These are phyloP conservation scores for Cryphonectria carpinicola DNA, from an alignment of 2,329 filamentous ascomycete species.

Conservation along the genomic window DNA sequence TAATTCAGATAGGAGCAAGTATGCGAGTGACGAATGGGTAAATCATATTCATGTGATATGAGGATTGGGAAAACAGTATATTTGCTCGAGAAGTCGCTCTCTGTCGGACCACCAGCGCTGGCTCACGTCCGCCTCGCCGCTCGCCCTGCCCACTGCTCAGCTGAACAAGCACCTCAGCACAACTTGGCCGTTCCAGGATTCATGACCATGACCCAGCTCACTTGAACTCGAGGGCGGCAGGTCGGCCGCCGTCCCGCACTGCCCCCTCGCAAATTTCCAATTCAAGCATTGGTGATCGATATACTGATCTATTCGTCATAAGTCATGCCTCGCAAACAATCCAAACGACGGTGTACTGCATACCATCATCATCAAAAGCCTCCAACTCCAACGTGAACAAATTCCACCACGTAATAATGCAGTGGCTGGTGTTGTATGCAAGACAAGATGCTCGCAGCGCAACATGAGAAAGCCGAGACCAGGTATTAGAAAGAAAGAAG, in stretches of 20 bases:
- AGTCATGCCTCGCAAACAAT: constrained; percentile 4
- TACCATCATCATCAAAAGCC: constrained; percentile 3
- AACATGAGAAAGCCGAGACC: not conserved
- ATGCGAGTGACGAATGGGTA: not conserved
- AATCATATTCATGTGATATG: not conserved
- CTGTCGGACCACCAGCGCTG: not conserved
- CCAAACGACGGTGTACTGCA: constrained; percentile 5
- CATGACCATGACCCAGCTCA: not conserved
- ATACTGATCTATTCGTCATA: not conserved
- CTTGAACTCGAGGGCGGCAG: not conserved
- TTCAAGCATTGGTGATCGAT: not conserved
- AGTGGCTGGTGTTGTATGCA: constrained; percentile 6
- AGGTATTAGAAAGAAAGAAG: not conserved
- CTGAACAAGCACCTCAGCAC: not conserved
- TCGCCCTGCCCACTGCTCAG: not conserved
- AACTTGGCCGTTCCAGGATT: not conserved
- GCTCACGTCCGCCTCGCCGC: not conserved
- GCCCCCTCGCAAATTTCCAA: not conserved
- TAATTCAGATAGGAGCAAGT: not conserved
- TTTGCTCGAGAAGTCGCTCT: not conserved
- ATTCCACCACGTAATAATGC: constrained; percentile 5
- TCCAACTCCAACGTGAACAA: constrained; percentile 10
- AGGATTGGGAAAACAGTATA: not conserved
- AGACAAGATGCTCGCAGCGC: constrained; percentile 1
- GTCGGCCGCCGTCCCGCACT: not conserved